These are phyloP conservation scores for Leccinum angustisporum DNA, from an alignment of 1,284 basidiomycete species.

Conservation along the genomic window DNA sequence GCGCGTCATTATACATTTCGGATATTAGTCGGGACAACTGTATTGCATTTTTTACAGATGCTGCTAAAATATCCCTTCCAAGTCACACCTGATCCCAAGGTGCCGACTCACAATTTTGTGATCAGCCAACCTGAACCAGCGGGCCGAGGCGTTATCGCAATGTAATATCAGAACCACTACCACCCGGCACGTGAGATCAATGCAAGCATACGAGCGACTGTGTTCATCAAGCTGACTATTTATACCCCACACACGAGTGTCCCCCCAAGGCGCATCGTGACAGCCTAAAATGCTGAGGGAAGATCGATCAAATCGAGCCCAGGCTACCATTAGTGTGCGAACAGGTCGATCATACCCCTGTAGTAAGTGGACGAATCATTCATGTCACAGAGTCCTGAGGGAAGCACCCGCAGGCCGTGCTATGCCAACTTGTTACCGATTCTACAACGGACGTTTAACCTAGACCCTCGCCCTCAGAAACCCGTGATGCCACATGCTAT, in stretches of 20 bases:
- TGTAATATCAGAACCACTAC: background rate
- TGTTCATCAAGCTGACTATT: background rate
- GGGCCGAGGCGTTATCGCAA: background rate
- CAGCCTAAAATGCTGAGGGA: constrained; percentile 39
- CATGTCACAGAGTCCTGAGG: constrained; percentile 53
- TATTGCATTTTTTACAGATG: constrained; percentile 4
- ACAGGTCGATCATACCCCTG: background rate
- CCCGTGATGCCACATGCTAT: constrained; percentile 70
- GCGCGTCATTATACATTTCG: constrained; percentile 2
- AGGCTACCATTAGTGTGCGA: constrained; percentile 19
- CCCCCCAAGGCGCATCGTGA: constrained; percentile 45
- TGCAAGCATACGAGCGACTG: background rate
- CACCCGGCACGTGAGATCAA: background rate
- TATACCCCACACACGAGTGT: background rate
- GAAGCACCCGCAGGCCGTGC: constrained; percentile 29
- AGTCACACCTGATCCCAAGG: background rate
- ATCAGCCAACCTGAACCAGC: background rate
- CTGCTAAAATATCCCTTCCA: background rate
- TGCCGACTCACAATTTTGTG: background rate
- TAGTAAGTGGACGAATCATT: constrained; percentile 56
- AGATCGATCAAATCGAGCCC: constrained; percentile 17
- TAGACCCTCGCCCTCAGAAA: constrained; percentile 68
- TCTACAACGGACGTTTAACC: constrained; percentile 68
- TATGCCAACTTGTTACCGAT: constrained; percentile 40
- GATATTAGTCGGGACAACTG: constrained; percentile 2